A percentile compares a stretch with the other conserved stretches of the same genome.
Evolutionary conservation across 345 rosid species (phyloP).

Genomic region (Eucalyptus victrix): DNA sequence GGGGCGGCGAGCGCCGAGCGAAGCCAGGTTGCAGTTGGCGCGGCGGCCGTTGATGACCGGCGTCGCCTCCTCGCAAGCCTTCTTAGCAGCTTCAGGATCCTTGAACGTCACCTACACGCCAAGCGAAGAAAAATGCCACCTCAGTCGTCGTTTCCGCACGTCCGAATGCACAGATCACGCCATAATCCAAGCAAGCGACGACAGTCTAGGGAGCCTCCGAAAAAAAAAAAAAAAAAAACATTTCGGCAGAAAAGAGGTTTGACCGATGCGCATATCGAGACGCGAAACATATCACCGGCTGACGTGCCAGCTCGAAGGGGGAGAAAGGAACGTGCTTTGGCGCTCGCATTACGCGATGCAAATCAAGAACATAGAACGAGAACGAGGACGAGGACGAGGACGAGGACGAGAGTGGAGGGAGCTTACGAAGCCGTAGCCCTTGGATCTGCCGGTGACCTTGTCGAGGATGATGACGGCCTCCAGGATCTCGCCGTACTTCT

Average conservation of each 20-base stretch:
- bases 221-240: too few relatives aligned
- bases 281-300: not conserved
- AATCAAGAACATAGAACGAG: not conserved
- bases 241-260: not conserved
- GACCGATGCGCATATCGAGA: not conserved
- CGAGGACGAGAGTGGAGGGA: not conserved
- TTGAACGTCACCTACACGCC: slow-evolving; percentile 70
- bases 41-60: slow-evolving; percentile 92
- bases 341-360: not conserved
- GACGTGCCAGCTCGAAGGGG: not conserved
- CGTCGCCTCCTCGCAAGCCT: slow-evolving; percentile 76
- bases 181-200: not conserved
- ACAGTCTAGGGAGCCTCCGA: not conserved
- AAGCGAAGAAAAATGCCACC: not conserved
- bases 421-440: slow-evolving; percentile 94
- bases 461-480: slow-evolving; percentile 96
- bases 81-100: slow-evolving; percentile 79
- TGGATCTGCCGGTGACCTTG: slow-evolving; percentile 88
- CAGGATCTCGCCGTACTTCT: slow-evolving; percentile 82
- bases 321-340: not conserved
- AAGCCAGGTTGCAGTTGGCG: slow-evolving; percentile 92
- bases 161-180: not conserved
- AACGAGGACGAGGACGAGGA: not conserved
- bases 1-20: slow-evolving; percentile 82
- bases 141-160: not conserved